Evolutionary conservation across 2,329 filamentous ascomycete species (phyloP).

Genomic region (Fusarium verticillioides): DNA sequence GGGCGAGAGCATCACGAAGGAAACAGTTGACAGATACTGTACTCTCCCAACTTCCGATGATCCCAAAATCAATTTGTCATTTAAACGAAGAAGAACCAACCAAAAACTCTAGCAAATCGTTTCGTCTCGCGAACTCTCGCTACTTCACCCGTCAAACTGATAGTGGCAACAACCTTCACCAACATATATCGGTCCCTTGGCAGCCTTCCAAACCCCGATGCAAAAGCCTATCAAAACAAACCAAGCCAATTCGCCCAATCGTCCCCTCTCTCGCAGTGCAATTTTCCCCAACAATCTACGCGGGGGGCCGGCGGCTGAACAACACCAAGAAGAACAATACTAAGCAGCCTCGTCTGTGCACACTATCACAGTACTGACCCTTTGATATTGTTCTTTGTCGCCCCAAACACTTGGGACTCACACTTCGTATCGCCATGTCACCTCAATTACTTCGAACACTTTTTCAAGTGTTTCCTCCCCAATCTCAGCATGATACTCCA

Average conservation of each 20-base stretch:
- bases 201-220: neutral
- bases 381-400: constrained; percentile 41
- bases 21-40: neutral
- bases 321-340: constrained; percentile 39
- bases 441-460: neutral
- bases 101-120: neutral
- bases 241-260: neutral
- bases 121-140: neutral
- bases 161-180: constrained; percentile 6
- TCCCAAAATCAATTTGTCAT: neutral
- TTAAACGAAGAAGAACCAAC: rapidly evolving
- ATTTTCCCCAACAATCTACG: neutral
- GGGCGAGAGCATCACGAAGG: rapidly evolving
- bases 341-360: constrained; percentile 35
- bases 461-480: neutral
- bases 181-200: constrained; percentile 2
- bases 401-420: neutral
- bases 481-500: neutral
- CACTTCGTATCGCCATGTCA: constrained; percentile 3
- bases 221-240: neutral
- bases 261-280: neutral
- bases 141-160: neutral
- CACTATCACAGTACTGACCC: constrained; percentile 10
- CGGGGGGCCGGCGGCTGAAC: constrained; percentile 15
- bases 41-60: too few relatives aligned